Evolutionary conservation across 2,329 filamentous ascomycete genomes (phyloP).

Genomic region (Berkeleyomyces basicola): DNA sequence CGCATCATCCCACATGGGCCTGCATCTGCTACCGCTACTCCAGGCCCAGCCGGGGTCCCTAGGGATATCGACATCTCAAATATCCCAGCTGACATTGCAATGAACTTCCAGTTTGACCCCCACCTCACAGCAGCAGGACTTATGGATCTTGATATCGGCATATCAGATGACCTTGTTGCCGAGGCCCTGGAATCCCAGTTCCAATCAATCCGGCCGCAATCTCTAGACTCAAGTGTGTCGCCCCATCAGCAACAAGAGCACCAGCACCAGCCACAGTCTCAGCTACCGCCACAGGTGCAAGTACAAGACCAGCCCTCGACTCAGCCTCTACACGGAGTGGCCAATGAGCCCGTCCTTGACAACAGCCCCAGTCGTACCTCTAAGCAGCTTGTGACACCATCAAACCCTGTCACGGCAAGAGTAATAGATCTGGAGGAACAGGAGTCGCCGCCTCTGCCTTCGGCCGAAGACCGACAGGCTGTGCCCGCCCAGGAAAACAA

Average conservation of each 20-base stretch:
- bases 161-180: background rate
- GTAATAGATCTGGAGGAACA: too few species aligned
- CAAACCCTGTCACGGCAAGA: too few species aligned
- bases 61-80: background rate
- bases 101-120: background rate
- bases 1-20: background rate
- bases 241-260: background rate
- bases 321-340: too few species aligned
- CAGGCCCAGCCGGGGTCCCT: background rate
- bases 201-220: background rate
- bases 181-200: background rate
- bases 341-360: background rate
- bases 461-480: background rate
- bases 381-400: background rate
- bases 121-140: background rate
- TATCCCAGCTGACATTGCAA: background rate
- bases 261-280: background rate
- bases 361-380: background rate
- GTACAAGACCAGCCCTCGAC: too few species aligned
- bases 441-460: background rate
- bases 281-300: background rate
- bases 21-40: background rate
- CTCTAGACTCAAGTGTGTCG: background rate
- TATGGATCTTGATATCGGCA: background rate
- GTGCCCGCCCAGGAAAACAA: conserved; percentile 13